phyloP scores from a whole-genome alignment of 805 yeast genomes.

The Candida arabinofermentans region DNA sequence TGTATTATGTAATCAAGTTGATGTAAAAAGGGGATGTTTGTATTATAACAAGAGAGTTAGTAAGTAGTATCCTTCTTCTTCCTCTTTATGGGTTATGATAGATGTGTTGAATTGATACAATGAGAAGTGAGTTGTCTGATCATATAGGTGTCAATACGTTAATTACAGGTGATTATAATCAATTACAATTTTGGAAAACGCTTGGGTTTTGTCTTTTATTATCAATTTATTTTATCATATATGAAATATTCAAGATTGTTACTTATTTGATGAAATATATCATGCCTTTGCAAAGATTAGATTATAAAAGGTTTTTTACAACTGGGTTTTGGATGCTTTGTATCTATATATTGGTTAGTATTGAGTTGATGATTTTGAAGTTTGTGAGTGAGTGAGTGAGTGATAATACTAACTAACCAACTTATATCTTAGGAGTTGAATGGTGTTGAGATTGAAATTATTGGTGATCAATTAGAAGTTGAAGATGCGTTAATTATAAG shows the following conservation, averaged over 20 bases:
- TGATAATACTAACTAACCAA: no score
- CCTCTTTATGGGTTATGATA: not conserved
- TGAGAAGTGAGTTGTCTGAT: slow-evolving; percentile 21
- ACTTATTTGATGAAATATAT: slow-evolving; percentile 16
- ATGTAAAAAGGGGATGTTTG: no score
- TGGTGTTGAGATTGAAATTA: slow-evolving; percentile 33
- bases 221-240: slow-evolving; percentile 13
- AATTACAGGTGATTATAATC: slow-evolving; percentile 8
- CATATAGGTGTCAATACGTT: slow-evolving; percentile 19
- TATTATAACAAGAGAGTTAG: no score
- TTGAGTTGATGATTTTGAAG: not conserved
- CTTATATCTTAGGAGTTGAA: slow-evolving; percentile 29
- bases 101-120: not conserved
- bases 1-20: no score
- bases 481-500: slow-evolving; percentile 36
- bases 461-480: slow-evolving; percentile 41
- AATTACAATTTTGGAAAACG: slow-evolving; percentile 16
- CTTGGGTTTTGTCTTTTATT: slow-evolving; percentile 20
- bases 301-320: slow-evolving; percentile 21
- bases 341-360: slow-evolving; percentile 26
- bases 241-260: slow-evolving; percentile 11
- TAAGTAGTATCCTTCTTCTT: not conserved
- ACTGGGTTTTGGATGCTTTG: slow-evolving; percentile 33
- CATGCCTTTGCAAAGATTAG: slow-evolving; percentile 20
- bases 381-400: no score